Base-by-base conservation (phyloP, 192 early-diverging fungal species). In the Backusella tuberculispora region DNA sequence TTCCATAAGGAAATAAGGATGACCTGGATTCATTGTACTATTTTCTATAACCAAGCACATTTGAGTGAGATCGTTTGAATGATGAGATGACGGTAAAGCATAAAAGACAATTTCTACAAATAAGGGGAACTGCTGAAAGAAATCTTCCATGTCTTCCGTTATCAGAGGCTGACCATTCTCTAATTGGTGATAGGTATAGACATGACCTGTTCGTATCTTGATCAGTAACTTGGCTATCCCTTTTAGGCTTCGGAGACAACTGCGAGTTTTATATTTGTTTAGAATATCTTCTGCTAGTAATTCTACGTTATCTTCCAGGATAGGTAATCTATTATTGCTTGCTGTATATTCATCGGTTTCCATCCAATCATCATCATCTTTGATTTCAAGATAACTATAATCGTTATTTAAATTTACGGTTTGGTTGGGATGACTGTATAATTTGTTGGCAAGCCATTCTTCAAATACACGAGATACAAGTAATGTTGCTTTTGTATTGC, bases 121-220 rank as follows among this genome's bases (percentile, higher is more conserved):
- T 8, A 84, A 56, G 12, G 83, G 83, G 37, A 84, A 84, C 43
- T 84, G 73, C 48, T 81, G 80, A 53, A 83, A 78, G 45, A 82
- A 82, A 63, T 78, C 81, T 38, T 76, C 71, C 77, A 78, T 78
- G 37, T 82, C 77, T 65, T 75, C 72, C 37, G 74, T 69, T 9
- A 78, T 69, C 42, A 76, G 44, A 6, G 76, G 81, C 24, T 76
- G 73, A 43, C 74, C 74, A 26, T 77, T 65, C 21, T 81, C 76
- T 10, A 73, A 46, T 72, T 82, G 76, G 45, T 75, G 76, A 44
- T 76, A 78, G 21, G 69, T 73, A 60, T 77, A 84, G 13, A 78
- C 74, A 76, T 84, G 83, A 13, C 83, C 83, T 26, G 77, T 78
- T 63, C 83, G 70, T 17, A 84, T 79, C 44, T 79, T 78, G 13